Base-by-base conservation (phyloP, 257 asterid genomes). In the Knoxia roxburghii region DNA sequence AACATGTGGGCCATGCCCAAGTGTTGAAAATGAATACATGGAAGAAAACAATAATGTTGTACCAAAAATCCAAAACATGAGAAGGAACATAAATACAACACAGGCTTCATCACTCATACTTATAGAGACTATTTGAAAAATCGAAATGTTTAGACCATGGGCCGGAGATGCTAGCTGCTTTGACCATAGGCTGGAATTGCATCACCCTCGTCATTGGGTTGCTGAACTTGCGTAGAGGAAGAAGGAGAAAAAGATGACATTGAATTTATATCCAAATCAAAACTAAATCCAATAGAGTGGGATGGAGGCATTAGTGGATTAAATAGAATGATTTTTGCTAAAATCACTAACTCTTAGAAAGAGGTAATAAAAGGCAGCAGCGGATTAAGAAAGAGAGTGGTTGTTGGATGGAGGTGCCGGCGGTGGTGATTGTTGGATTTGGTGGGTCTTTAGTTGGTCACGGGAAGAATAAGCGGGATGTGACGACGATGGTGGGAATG, bases 41-140 rank as follows among this genome's bases (percentile, higher is more conserved):
- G 3, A 27, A 64, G 29, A 9, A 52, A 37, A 27, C 15, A 32
- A 66, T 18, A 57, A 35, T 15, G 26, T 55, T 50, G 24, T 65
- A 73, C 77, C 77, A 18, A 73, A 66, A 69, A 73, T 50, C 77
- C 77, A 73, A 23, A 66, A 58, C 2, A 68, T 40, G 60, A 51
- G 0, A 39, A 73, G 68, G 9, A 73, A 63, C 29, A 73, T 21
- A 24, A 67, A 58, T 12, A 68, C 64, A 32, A 37, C 69, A 41
- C 56, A 66, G 5, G 68, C 77, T 50, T 73, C 77, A 30, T 73
- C 72, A 35, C 53, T 59, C 17, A 72, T 33, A 58, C 55, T 39
- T 8, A 45, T 5, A 21, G 64, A 53, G 17, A 53, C 61, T 62
- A 17, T 43, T 58, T 49, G 72, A 13, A 72, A 33, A 21, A 58